Evolutionary conservation across 2,329 filamentous ascomycete species (phyloP).

Genomic region (Zarea fungicola): DNA sequence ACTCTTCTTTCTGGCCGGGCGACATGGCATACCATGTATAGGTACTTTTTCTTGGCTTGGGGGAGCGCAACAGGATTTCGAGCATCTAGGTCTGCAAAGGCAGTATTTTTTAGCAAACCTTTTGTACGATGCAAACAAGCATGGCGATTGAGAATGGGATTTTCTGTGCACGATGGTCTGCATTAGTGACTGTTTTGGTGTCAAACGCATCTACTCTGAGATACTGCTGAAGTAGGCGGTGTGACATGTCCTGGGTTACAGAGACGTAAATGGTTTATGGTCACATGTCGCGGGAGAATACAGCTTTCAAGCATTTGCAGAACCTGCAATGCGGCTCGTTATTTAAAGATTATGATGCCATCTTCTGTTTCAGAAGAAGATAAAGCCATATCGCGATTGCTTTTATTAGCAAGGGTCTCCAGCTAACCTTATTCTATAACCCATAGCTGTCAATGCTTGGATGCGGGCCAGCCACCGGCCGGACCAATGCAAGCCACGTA

Average conservation of each 20-base stretch:
- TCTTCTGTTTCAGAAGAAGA: too few relatives aligned
- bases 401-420: neutral
- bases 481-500: too few relatives aligned
- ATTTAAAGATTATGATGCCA: too few relatives aligned
- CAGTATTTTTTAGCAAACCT: neutral
- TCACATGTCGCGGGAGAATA: neutral
- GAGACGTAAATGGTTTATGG: neutral
- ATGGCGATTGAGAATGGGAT: neutral
- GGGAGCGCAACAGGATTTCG: neutral
- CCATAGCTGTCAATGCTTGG: too few relatives aligned
- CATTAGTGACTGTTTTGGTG: slow-evolving; percentile 5
- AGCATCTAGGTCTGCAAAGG: neutral
- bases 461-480: too few relatives aligned
- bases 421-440: too few relatives aligned
- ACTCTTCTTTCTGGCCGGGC: neutral
- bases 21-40: slow-evolving; percentile 7
- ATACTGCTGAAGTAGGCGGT: slow-evolving; percentile 11
- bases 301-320: too few relatives aligned
- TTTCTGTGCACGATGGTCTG: slow-evolving; percentile 1
- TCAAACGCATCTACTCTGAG: slow-evolving; percentile 5
- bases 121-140: slow-evolving; percentile 12
- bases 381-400: neutral
- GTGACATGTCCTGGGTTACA: slow-evolving; percentile 4
- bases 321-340: too few relatives aligned
- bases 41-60: neutral